Conservation (phyloP, 768 basidiomycete genomes). For the Mycena alexandri region DNA sequence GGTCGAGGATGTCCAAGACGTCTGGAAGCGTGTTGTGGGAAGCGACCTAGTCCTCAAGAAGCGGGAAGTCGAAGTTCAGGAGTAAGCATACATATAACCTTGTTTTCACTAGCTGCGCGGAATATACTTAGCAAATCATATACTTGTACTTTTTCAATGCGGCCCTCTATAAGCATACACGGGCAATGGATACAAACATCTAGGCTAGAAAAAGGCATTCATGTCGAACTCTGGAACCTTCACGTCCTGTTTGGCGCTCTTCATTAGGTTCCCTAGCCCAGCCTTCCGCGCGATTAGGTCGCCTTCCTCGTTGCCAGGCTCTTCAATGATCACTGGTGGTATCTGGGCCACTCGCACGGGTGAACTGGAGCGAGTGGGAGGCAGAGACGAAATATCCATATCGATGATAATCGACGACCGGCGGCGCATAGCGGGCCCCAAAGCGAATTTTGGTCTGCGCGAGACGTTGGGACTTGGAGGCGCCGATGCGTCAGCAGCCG, state of each 20-base stretch:
- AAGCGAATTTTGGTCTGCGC: conserved; percentile 60
- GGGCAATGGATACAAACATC: background rate
- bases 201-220: conserved; percentile 68
- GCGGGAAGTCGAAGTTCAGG: conserved; percentile 78
- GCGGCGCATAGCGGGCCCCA: conserved; percentile 68
- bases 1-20: conserved; percentile 95
- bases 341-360: conserved; percentile 50
- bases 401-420: conserved; percentile 88
- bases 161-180: conserved; percentile 5
- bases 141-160: conserved; percentile 34
- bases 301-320: conserved; percentile 62
- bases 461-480: conserved; percentile 59
- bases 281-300: conserved; percentile 76
- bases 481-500: conserved; percentile 13
- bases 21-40: conserved; percentile 91
- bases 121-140: conserved; percentile 35
- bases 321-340: conserved; percentile 42
- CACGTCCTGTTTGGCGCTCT: conserved; percentile 90
- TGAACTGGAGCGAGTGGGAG: conserved; percentile 68
- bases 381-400: conserved; percentile 80
- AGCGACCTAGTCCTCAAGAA: conserved; percentile 88
- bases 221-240: conserved; percentile 92
- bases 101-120: conserved; percentile 27
- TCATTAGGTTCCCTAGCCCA: conserved; percentile 87
- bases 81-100: conserved; percentile 42